These are phyloP conservation scores for Sordaria brevicollis DNA, from an alignment of 495 filamentous ascomycete species.

Conservation along the genomic window DNA sequence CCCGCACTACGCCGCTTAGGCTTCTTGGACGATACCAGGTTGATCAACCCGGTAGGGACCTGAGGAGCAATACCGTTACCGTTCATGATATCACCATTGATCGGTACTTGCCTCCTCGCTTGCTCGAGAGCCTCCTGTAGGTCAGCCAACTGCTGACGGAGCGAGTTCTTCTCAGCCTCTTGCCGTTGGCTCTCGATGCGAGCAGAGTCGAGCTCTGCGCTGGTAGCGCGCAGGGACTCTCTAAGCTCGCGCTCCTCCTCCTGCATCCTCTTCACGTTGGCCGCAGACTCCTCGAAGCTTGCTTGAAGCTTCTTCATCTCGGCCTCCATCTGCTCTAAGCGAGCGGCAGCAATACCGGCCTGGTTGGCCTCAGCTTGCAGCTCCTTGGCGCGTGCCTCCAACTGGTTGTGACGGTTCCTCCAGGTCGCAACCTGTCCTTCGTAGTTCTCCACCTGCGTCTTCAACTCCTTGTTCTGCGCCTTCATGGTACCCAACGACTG, in stretches of 20 bases:
- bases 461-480: slow-evolving; percentile 79
- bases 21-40: slow-evolving; percentile 94
- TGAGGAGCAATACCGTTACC: slow-evolving; percentile 39
- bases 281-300: slow-evolving; percentile 73
- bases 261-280: slow-evolving; percentile 84
- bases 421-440: slow-evolving; percentile 91
- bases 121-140: slow-evolving; percentile 88
- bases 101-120: slow-evolving; percentile 54
- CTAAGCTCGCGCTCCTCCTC: slow-evolving; percentile 78
- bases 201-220: slow-evolving; percentile 64
- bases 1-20: slow-evolving; percentile 91
- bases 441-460: slow-evolving; percentile 89
- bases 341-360: slow-evolving; percentile 87
- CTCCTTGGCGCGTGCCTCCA: slow-evolving; percentile 84
- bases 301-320: slow-evolving; percentile 89
- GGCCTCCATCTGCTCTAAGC: slow-evolving; percentile 76
- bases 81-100: slow-evolving; percentile 65
- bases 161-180: slow-evolving; percentile 71
- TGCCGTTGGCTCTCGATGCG: slow-evolving; percentile 57
- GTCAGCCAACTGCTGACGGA: slow-evolving; percentile 79
- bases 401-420: slow-evolving; percentile 81
- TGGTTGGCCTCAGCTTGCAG: slow-evolving; percentile 95
- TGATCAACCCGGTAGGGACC: slow-evolving; percentile 73
- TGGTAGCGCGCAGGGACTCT: slow-evolving; percentile 65
- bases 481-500: slow-evolving; percentile 88